These are phyloP conservation scores for Fusarium scirpi DNA, from an alignment of 2,329 filamentous ascomycete genomes.

Conservation along the genomic window DNA sequence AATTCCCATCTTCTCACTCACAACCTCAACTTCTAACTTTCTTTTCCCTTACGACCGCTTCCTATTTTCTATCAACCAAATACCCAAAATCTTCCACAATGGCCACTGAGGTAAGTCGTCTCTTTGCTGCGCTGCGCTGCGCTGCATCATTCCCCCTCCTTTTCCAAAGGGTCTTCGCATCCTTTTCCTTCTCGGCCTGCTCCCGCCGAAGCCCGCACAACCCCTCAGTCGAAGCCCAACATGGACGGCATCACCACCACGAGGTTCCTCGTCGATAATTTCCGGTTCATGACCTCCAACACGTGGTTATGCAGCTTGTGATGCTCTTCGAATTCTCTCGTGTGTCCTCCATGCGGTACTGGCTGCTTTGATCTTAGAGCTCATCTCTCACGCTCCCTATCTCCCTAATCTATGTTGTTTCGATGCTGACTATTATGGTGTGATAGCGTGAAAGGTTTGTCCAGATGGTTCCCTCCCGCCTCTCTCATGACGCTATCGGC, in stretches of 20 bases:
- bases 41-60: conserved; percentile 40
- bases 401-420: conserved; percentile 27
- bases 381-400: conserved; percentile 23
- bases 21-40: conserved; percentile 31
- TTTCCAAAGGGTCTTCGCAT: conserved; percentile 19
- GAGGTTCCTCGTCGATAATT: conserved; percentile 16
- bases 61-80: conserved; percentile 38
- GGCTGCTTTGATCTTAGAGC: conserved; percentile 1
- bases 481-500: conserved; percentile 28
- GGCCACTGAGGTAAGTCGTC: conserved; percentile 52
- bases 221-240: conserved; percentile 46
- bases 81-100: conserved; percentile 47
- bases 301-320: conserved; percentile 9
- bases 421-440: conserved; percentile 54
- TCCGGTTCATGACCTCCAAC: conserved; percentile 5
- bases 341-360: background rate
- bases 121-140: conserved; percentile 13
- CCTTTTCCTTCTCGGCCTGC: conserved; percentile 41
- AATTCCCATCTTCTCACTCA: conserved; percentile 41
- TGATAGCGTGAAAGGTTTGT: conserved; percentile 77
- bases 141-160: conserved; percentile 17
- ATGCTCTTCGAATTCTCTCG: background rate
- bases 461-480: conserved; percentile 31
- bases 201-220: conserved; percentile 43
- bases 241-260: conserved; percentile 28